Evolutionary conservation across 306 rosid species (phyloP).

Genomic region (Lithocarpus polystachyus): DNA sequence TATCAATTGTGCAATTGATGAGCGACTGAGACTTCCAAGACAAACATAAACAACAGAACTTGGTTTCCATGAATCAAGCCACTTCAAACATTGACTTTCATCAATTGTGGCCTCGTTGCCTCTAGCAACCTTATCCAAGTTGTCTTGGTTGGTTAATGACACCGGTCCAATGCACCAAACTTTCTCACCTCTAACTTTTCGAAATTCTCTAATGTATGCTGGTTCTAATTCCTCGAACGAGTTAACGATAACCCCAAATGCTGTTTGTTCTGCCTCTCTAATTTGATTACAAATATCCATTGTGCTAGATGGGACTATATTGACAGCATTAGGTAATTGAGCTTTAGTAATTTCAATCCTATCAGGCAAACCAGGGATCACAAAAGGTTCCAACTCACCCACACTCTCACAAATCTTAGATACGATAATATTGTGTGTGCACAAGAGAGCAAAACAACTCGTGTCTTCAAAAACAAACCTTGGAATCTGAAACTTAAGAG

Average conservation of each 20-base stretch:
- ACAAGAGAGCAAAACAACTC: constrained; percentile 18
- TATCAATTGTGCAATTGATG: constrained; percentile 3
- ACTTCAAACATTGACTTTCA: constrained; percentile 7
- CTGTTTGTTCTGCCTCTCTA: background rate
- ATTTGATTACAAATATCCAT: background rate
- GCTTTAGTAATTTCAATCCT: constrained; percentile 15
- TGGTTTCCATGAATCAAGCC: constrained; percentile 22
- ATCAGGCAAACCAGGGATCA: constrained; percentile 31
- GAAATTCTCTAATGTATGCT: no score
- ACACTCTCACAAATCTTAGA: constrained; percentile 3
- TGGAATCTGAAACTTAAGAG: constrained; percentile 10
- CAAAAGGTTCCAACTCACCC: constrained; percentile 4
- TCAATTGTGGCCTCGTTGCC: constrained; percentile 17
- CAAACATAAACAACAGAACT: constrained; percentile 32
- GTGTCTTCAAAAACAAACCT: constrained; percentile 26
- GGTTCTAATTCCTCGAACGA: no score
- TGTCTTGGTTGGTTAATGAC: no score
- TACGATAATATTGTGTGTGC: constrained; percentile 7
- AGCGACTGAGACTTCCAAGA: constrained; percentile 20
- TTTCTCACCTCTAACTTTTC: no score
- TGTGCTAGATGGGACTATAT: background rate
- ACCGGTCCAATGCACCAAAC: no score
- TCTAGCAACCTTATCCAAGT: background rate
- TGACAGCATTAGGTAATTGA: constrained; percentile 10
- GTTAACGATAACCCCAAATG: no score